Percentiles rank a stretch among this genome's conserved stretches.
These are phyloP conservation scores for Dryas integrifolia DNA, from an alignment of 331 rosid species.

Conservation along the genomic window DNA sequence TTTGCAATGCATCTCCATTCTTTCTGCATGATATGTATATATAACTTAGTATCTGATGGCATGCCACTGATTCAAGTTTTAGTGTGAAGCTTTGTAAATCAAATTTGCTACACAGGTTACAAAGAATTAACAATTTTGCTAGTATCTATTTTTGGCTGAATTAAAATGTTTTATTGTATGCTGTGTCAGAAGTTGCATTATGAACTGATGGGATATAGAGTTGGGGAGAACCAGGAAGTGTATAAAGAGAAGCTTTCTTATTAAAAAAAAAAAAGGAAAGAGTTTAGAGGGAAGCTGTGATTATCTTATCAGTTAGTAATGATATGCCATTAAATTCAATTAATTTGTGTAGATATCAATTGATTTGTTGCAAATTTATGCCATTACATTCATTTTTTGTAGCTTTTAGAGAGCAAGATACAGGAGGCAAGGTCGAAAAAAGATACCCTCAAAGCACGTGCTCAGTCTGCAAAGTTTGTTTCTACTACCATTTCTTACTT, in stretches of 20 bases:
- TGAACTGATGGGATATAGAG: neutral
- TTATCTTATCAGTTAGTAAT: too few species aligned
- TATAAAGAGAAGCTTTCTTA: neutral
- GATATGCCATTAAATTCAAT: too few species aligned
- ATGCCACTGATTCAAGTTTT: neutral
- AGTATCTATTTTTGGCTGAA: neutral
- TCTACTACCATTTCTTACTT: conserved; percentile 26
- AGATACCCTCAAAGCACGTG: conserved; percentile 96
- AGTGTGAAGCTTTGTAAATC: neutral
- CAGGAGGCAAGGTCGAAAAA: conserved; percentile 95
- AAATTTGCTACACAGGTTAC: neutral
- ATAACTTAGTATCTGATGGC: neutral
- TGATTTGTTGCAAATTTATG: neutral
- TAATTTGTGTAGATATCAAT: too few species aligned
- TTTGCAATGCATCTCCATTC: neutral
- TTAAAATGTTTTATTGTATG: neutral
- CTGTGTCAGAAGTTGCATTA: neutral
- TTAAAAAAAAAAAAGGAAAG: neutral
- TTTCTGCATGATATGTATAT: neutral
- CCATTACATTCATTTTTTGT: conserved; percentile 19
- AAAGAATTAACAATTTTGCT: neutral
- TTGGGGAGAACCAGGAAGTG: neutral
- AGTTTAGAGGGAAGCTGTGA: neutral
- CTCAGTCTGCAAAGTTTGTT: conserved; percentile 94
- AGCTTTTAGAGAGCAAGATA: conserved; percentile 98